These are phyloP conservation scores for Mucor indicus DNA, from an alignment of 371 early-diverging fungal genomes.

Conservation along the genomic window DNA sequence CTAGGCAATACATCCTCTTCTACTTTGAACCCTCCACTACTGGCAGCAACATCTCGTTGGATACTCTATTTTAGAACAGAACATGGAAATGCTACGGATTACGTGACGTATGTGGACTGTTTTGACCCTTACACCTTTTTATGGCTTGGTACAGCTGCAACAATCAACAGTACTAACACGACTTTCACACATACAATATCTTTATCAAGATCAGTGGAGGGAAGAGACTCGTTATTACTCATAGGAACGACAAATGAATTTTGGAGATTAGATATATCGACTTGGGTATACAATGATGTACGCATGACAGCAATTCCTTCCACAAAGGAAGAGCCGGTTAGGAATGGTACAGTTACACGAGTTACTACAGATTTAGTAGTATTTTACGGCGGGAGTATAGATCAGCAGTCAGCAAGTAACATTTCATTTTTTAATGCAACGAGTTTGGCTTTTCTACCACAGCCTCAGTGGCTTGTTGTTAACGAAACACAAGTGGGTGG, in stretches of 20 bases:
- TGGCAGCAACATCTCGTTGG: constrained; percentile 18
- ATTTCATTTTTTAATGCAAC: constrained; percentile 10
- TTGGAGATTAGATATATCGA: constrained; percentile 10
- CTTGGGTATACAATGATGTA: not conserved
- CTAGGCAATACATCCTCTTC: not conserved
- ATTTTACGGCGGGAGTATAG: constrained; percentile 2
- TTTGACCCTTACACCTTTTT: constrained; percentile 4
- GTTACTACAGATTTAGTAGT: constrained; percentile 5
- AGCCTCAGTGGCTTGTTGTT: constrained; percentile 12
- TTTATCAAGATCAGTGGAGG: no score
- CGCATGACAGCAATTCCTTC: no score
- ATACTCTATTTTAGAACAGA: constrained; percentile 5
- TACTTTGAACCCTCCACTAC: not conserved
- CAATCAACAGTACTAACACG: not conserved
- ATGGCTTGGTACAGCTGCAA: constrained; percentile 4
- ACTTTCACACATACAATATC: not conserved
- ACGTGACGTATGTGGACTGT: constrained; percentile 1
- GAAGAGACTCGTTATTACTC: constrained; percentile 2
- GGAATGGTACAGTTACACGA: no score
- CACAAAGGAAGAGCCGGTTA: no score
- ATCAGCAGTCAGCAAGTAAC: no score
- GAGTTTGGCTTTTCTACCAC: not conserved
- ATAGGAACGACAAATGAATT: not conserved
- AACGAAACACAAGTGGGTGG: no score
- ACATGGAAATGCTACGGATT: no score